phyloP scores from a whole-genome alignment of 1,284 basidiomycete genomes.

The Apiotrichum veenhuisii region DNA sequence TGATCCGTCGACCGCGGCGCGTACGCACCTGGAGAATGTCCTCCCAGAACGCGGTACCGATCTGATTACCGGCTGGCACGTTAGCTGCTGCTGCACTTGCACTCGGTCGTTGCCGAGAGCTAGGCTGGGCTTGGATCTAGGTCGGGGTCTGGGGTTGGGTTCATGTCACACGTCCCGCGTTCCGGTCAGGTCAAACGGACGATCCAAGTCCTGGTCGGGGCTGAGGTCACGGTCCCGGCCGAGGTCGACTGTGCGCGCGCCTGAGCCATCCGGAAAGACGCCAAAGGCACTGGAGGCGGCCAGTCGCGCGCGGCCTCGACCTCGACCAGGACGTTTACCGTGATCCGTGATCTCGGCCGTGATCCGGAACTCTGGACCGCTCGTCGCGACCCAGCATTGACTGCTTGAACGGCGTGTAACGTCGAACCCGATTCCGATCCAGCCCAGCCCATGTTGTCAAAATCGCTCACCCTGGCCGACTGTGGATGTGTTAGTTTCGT shows the following conservation, averaged over 20 bases:
- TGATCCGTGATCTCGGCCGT: no score
- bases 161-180: no score
- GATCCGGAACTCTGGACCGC: neutral
- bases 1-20: neutral
- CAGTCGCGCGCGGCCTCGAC: neutral
- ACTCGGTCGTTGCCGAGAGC: no score
- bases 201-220: no score
- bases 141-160: no score
- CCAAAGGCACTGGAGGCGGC: neutral
- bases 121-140: no score
- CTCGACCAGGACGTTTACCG: neutral
- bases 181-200: neutral
- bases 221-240: no score
- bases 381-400: no score
- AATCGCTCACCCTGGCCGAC: slow-evolving; percentile 25
- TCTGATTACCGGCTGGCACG: slow-evolving; percentile 41
- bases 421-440: neutral
- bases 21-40: slow-evolving; percentile 41
- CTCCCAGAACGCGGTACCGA: slow-evolving; percentile 47
- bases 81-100: neutral
- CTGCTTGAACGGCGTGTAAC: no score
- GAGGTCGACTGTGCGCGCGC: neutral
- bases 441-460: neutral
- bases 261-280: neutral
- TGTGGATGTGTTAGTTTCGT: slow-evolving; percentile 5